Base-by-base conservation (phyloP, 805 yeast genomes). In the Zygotorulaspora florentina region DNA sequence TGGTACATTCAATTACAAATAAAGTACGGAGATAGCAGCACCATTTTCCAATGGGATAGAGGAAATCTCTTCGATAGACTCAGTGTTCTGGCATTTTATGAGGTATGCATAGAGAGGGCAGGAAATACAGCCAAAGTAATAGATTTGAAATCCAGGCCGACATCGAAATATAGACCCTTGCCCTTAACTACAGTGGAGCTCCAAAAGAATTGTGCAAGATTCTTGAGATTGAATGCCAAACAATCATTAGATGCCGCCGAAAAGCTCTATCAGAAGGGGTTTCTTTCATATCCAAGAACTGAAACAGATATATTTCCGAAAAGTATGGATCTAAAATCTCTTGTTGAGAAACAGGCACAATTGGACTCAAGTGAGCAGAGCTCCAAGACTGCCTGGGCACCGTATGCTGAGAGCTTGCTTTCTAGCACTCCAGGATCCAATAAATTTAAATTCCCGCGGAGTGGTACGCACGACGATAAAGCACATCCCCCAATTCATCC, bases 401-500 rank as follows among this genome's bases (percentile, higher is more conserved):
- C 52, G 0, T 89, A 85, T 59, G 91, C 96, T 0, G 53, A 55
- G 9, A 47, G 48, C 15, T 43, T 64, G 2, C 55, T 82, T 6
- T 42, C 77, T 7, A 64, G 66, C 8, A 67, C 46, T 9, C 49
- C 70, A 47, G 52, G 64, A 2, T 42, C 64, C 2, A 74, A 73
- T 28, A 74, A 73, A 33, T 85, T 76, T 57, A 58, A 72, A n/a
- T 58, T 58, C 3, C 99, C 99, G 0, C 69, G 98, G 41, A 73
- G 73, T 33, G 99, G 99, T 3, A 74, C 71, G 10, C 83, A 87
- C 59, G 86, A 89, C 59, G 99, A 93, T 68, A 82, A 88, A 60
- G 98, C 99, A 18, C 99, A 93, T 75, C 98, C 99, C 3, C 97
- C 99, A 0, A 93, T 93, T 47, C 97, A 93, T 65, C 99, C 99